phyloP scores from a whole-genome alignment of 768 basidiomycete species.

The Pisolithus microcarpus region DNA sequence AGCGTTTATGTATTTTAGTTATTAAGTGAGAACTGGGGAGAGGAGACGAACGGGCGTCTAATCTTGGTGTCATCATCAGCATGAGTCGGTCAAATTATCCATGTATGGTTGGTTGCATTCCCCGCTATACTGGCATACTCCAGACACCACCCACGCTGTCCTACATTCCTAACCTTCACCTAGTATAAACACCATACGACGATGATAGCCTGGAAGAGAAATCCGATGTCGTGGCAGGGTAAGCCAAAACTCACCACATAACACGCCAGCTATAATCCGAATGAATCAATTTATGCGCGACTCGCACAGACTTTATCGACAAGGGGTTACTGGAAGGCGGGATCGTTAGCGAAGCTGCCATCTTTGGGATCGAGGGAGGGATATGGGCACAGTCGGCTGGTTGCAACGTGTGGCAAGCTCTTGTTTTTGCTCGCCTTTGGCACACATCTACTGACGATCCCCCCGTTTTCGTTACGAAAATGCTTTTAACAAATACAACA shows the following conservation, averaged over 20 bases:
- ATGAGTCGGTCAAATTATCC: not conserved
- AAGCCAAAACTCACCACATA: not conserved
- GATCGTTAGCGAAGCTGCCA: constrained; percentile 68
- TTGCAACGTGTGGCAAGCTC: constrained; percentile 16
- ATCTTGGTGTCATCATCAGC: not conserved
- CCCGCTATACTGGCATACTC: not conserved
- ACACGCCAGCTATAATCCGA: too few relatives aligned
- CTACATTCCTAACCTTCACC: not conserved
- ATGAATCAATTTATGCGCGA: too few relatives aligned
- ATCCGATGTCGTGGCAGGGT: constrained; percentile 24
- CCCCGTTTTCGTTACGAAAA: not conserved
- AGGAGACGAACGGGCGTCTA: constrained; percentile 8
- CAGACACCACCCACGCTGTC: not conserved
- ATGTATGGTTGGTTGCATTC: not conserved
- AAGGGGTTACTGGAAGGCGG: constrained; percentile 67
- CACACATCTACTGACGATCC: not conserved
- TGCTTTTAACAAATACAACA: too few relatives aligned
- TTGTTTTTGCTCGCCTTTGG: not conserved
- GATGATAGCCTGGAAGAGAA: too few relatives aligned
- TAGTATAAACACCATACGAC: not conserved
- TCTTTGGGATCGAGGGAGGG: constrained; percentile 25
- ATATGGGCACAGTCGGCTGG: constrained; percentile 26
- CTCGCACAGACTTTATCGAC: constrained; percentile 67
- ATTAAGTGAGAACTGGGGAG: not conserved
- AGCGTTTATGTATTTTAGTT: too few relatives aligned